These are phyloP conservation scores for Tylopilus subfusipes DNA, from an alignment of 768 basidiomycete genomes.

Conservation along the genomic window DNA sequence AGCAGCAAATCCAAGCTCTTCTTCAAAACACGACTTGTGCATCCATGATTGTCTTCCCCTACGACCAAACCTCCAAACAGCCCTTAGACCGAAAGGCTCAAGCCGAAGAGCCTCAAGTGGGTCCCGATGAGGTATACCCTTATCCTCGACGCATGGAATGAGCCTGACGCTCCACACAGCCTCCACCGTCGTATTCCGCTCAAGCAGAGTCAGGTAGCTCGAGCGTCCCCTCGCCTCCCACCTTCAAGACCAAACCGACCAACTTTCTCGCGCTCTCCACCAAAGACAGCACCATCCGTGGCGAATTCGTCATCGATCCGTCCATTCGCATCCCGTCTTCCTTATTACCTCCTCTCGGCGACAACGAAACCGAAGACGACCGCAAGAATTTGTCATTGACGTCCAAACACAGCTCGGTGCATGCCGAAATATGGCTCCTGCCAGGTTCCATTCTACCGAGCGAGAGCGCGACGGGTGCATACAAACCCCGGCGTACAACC, in stretches of 20 bases:
- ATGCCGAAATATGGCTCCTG: conserved; percentile 40
- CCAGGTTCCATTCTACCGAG: background rate
- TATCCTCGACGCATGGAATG: background rate
- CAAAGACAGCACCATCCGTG: conserved; percentile 7
- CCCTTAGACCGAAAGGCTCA: background rate
- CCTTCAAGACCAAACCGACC: conserved; percentile 28
- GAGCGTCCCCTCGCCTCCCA: background rate
- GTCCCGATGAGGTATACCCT: conserved; percentile 4
- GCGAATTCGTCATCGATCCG: conserved; percentile 44
- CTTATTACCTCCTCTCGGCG: conserved; percentile 37
- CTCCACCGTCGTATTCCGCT: conserved; percentile 25
- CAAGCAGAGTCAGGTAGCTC: background rate
- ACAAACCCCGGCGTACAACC: conserved; percentile 13
- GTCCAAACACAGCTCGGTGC: conserved; percentile 34
- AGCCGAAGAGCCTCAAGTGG: background rate
- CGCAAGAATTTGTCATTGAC: conserved; percentile 39
- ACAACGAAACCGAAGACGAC: conserved; percentile 35
- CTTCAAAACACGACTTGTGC: too few relatives aligned
- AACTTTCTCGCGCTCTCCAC: conserved; percentile 21
- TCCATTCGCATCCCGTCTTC: conserved; percentile 36
- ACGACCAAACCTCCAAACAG: background rate
- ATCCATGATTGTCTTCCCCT: conserved; percentile 6
- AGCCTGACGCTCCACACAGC: conserved; percentile 5
- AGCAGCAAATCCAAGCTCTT: too few relatives aligned
- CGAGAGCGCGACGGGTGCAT: background rate